These are phyloP conservation scores for Penicillium antarcticum DNA, from an alignment of 495 filamentous ascomycete species.

Conservation along the genomic window DNA sequence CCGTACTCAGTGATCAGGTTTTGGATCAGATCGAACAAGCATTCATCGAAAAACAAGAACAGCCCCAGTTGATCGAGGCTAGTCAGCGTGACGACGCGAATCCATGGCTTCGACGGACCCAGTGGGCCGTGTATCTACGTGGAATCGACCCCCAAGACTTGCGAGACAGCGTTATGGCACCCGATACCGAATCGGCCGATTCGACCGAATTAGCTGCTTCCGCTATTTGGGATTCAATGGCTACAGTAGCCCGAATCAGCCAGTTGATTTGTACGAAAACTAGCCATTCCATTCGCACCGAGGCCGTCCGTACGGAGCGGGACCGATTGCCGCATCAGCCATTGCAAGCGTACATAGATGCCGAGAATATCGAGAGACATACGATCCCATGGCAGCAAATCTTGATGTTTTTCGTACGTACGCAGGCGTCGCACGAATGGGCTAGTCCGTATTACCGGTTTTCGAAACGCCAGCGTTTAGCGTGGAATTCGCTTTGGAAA, in stretches of 20 bases:
- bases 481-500: not conserved
- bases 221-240: not conserved
- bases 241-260: slow-evolving; percentile 1
- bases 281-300: not conserved
- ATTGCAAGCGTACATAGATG: slow-evolving; percentile 10
- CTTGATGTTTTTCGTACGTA: slow-evolving; percentile 10
- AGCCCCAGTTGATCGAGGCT: not conserved
- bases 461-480: not conserved
- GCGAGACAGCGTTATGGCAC: not conserved
- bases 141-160: not conserved
- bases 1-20: not conserved
- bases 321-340: not conserved
- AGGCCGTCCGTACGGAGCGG: not conserved
- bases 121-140: slow-evolving; percentile 5
- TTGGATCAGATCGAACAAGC: not conserved
- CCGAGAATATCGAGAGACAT: slow-evolving; percentile 1
- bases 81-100: slow-evolving; percentile 3
- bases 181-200: too few relatives aligned
- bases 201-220: too few relatives aligned
- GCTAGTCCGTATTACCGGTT: not conserved
- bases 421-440: slow-evolving; percentile 1
- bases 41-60: not conserved
- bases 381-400: slow-evolving; percentile 14
- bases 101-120: slow-evolving; percentile 9
- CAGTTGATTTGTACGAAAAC: not conserved